Conservation (phyloP, 2,329 filamentous ascomycete genomes). For the Claviceps sp. region DNA sequence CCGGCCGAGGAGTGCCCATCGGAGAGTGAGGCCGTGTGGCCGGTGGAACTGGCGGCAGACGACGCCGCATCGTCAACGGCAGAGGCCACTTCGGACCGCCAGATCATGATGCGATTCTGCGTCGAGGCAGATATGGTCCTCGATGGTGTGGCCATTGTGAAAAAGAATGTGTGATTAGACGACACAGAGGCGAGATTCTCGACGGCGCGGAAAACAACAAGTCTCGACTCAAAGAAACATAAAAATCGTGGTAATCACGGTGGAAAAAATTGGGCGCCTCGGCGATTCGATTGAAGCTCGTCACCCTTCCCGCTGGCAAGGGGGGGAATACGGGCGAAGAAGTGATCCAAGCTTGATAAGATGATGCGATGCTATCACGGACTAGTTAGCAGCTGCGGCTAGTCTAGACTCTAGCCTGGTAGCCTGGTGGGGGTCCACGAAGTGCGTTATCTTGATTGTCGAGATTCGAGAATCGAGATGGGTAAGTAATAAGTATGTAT, state of each 20-base stretch:
- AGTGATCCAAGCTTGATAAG: background rate
- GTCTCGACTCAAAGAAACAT: background rate
- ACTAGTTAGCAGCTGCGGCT: background rate
- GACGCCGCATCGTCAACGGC: constrained; percentile 18
- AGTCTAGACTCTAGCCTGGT: no score
- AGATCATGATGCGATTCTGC: constrained; percentile 29
- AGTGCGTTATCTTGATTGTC: background rate
- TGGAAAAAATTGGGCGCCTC: no score
- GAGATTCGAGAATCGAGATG: no score
- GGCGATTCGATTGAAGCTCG: background rate
- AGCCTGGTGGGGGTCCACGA: background rate
- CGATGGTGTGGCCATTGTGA: background rate
- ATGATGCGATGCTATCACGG: background rate
- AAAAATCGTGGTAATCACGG: background rate
- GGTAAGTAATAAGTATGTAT: background rate
- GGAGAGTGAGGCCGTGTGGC: constrained; percentile 4
- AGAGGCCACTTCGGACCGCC: constrained; percentile 34
- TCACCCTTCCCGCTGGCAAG: background rate
- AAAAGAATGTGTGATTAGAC: background rate
- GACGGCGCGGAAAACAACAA: no score
- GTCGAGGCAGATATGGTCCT: constrained; percentile 5
- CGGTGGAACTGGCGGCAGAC: constrained; percentile 14
- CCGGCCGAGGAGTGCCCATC: constrained; percentile 8
- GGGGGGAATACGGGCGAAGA: background rate
- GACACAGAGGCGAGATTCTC: background rate